A percentile compares a stretch with the other conserved stretches of the same genome.
These are phyloP conservation scores for Mycena floridula DNA, from an alignment of 768 basidiomycete species.

Conservation along the genomic window DNA sequence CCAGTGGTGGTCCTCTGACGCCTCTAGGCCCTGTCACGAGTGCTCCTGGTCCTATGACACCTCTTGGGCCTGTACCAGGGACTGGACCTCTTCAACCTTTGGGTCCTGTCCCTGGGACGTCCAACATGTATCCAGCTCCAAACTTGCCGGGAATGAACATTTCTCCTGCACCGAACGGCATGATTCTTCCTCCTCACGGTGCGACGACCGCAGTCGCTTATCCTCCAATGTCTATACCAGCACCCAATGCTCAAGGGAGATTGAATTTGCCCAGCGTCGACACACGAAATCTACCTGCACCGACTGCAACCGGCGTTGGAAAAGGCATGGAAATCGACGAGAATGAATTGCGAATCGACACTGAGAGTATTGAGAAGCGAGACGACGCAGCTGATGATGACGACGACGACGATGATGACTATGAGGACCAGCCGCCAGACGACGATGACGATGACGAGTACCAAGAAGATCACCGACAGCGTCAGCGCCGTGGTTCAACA, in stretches of 20 bases:
- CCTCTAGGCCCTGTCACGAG: slow-evolving; percentile 9
- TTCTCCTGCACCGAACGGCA: slow-evolving; percentile 25
- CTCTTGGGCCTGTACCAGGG: not conserved
- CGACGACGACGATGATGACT: slow-evolving; percentile 6
- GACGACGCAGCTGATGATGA: slow-evolving; percentile 2
- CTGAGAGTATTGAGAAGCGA: slow-evolving; percentile 18
- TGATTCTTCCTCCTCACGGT: slow-evolving; percentile 30
- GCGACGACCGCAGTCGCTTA: slow-evolving; percentile 7
- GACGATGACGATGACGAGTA: slow-evolving; percentile 3
- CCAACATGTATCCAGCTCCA: slow-evolving; percentile 11
- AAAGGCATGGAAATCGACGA: not conserved
- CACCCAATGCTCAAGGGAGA: slow-evolving; percentile 14
- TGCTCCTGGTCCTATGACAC: slow-evolving; percentile 15
- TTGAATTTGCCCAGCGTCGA: slow-evolving; percentile 7
- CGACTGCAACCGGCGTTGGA: slow-evolving; percentile 10
- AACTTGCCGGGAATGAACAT: slow-evolving; percentile 27
- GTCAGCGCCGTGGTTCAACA: too few relatives aligned
- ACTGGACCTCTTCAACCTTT: slow-evolving; percentile 13
- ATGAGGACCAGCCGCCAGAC: slow-evolving; percentile 7
- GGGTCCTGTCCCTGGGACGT: not conserved
- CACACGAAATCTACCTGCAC: slow-evolving; percentile 13
- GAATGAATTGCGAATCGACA: not conserved
- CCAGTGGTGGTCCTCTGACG: slow-evolving; percentile 5
- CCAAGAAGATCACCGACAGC: not conserved
- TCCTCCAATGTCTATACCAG: slow-evolving; percentile 17